Percentiles rank a stretch among this genome's conserved stretches.
Evolutionary conservation across 2,329 filamentous ascomycete species (phyloP).

Genomic region (Neonectria coccinea): DNA sequence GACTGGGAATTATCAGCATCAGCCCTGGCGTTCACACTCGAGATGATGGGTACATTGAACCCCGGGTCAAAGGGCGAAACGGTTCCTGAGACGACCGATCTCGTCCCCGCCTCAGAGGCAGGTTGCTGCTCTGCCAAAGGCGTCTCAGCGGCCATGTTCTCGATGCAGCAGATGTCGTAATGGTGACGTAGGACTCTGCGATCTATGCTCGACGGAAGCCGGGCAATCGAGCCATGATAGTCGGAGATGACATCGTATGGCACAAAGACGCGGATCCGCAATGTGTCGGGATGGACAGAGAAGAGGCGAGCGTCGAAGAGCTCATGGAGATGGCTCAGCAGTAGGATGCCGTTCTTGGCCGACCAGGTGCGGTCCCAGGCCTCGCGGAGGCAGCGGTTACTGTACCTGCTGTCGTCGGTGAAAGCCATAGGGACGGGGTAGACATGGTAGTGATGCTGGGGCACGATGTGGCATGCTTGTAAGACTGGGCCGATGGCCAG

Average conservation of each 20-base stretch:
- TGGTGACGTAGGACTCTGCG: constrained; percentile 34
- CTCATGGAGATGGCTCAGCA: constrained; percentile 38
- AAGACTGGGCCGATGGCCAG: constrained; percentile 29
- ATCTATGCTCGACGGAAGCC: constrained; percentile 20
- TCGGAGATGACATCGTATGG: constrained; percentile 18
- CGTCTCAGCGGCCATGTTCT: constrained; percentile 31
- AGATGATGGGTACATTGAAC: neutral
- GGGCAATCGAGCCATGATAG: constrained; percentile 3
- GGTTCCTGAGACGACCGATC: neutral
- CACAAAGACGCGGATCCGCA: constrained; percentile 27
- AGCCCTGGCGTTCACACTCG: neutral
- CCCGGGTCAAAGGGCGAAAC: neutral
- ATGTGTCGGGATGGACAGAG: constrained; percentile 41
- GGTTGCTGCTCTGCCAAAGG: neutral
- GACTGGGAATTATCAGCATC: neutral
- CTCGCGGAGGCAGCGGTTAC: neutral
- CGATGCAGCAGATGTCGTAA: constrained; percentile 42
- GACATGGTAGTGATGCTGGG: constrained; percentile 36
- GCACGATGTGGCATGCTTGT: constrained; percentile 39
- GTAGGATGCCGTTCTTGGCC: constrained; percentile 29
- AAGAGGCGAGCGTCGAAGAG: constrained; percentile 36
- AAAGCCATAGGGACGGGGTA: constrained; percentile 22
- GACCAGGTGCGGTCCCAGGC: constrained; percentile 18
- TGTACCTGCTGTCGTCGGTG: neutral
- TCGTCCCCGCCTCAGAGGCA: neutral